Conservation (phyloP, 2,329 filamentous ascomycete genomes). For the Leptographium lundbergii region DNA sequence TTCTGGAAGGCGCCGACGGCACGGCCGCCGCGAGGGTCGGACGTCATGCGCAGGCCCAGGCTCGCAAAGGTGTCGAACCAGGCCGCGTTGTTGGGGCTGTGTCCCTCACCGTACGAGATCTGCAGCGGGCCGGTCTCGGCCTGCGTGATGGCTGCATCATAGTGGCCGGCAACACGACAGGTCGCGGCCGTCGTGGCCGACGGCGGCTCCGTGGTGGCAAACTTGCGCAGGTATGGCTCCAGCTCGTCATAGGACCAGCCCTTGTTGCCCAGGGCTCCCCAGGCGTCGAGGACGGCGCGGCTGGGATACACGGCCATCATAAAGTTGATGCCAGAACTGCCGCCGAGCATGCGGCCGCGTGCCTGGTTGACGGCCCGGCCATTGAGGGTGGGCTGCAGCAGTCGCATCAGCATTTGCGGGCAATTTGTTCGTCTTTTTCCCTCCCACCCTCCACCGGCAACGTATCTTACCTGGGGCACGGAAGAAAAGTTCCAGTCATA, state of each 20-base stretch:
- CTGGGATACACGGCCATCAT: constrained; percentile 40
- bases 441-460: neutral
- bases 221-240: constrained; percentile 22
- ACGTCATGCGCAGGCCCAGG: constrained; percentile 20
- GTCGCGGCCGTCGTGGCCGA: constrained; percentile 16
- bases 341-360: constrained; percentile 41
- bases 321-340: constrained; percentile 47
- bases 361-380: constrained; percentile 19
- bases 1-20: constrained; percentile 6
- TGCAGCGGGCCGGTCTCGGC: constrained; percentile 22
- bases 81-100: constrained; percentile 19
- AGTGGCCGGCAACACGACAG: constrained; percentile 19
- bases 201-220: constrained; percentile 19
- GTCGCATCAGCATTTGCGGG: neutral
- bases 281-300: constrained; percentile 39
- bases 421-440: too few species aligned
- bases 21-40: constrained; percentile 17
- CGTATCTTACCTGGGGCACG: constrained; percentile 22
- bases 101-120: constrained; percentile 23
- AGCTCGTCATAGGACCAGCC: constrained; percentile 42
- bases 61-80: constrained; percentile 25
- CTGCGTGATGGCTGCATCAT: constrained; percentile 13
- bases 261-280: constrained; percentile 42
- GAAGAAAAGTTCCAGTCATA: constrained; percentile 29
- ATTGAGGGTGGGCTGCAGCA: constrained; percentile 10